These are phyloP conservation scores for Alternaria incomplexa DNA, from an alignment of 2,329 filamentous ascomycete genomes.

Conservation along the genomic window DNA sequence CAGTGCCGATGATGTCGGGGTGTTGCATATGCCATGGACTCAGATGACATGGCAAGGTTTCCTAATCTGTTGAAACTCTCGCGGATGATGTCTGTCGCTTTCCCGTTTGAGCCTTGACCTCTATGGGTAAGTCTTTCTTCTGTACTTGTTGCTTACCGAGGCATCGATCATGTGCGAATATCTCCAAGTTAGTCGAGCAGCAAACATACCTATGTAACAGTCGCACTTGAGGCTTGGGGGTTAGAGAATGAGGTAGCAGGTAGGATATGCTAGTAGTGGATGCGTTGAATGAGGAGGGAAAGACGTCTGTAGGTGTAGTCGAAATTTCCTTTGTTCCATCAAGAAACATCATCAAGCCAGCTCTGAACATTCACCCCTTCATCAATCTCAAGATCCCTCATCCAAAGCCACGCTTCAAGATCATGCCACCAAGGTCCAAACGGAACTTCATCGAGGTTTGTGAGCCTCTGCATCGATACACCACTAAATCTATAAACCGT, in stretches of 20 bases:
- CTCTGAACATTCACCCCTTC: background rate
- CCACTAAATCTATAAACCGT: background rate
- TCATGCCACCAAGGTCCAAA: background rate
- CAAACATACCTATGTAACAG: background rate
- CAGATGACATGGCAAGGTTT: background rate
- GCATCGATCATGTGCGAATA: background rate
- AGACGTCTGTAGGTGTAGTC: background rate
- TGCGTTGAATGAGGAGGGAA: background rate
- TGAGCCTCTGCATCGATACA: background rate
- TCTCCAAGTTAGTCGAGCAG: background rate
- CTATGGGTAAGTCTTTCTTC: background rate
- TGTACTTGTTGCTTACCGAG: background rate
- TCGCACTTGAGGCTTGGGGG: background rate
- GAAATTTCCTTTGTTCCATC: background rate
- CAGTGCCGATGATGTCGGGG: background rate
- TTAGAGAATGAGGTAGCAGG: background rate
- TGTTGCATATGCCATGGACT: background rate
- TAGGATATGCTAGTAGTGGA: background rate
- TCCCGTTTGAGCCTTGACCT: background rate
- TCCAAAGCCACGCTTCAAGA: background rate
- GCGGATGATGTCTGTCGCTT: background rate
- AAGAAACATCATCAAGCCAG: background rate
- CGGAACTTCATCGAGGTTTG: background rate
- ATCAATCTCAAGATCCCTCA: background rate
- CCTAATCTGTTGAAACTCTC: background rate